Evolutionary conservation across 495 filamentous ascomycete species (phyloP), one percentile per base, ranked within the genome.

Genomic region (Penicillium paradoxum): DNA sequence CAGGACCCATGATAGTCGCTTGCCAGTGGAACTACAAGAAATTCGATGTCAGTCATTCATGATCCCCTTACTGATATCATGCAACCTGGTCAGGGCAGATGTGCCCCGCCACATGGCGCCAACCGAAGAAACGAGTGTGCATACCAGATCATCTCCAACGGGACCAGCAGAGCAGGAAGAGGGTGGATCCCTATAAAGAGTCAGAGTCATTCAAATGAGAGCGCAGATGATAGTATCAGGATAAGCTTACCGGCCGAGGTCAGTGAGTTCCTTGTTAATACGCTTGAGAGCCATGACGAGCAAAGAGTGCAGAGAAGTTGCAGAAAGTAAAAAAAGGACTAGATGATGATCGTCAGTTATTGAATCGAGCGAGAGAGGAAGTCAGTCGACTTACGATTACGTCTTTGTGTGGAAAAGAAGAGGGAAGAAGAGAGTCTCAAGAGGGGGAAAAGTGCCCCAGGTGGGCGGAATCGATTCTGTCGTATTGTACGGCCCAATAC

Each of bases 231-330:
- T 54, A 39, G 39, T 30, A 41, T 40, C 45, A 43, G 29, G 30
- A 55, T 32, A 58, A 51, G 49, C 83, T 71, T 96, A 98, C 92
- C 93, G 90, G 79, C 93, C 93, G 69, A 98, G 85, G 69, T 98
- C 93, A 77, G 90, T 89, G 77, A 98, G 88, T 83, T 98, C 93
- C 86, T 97, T 98, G 85, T 96, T 97, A 79, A 98, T 98, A 73
- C 93, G 83, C 89, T 98, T 98, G 69, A 98, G 86, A 77, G 93
- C 93, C 93, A 98, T 98, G 63, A 64, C 73, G 73, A 65, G 27
- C 30, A 40, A 49, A 47, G 39, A 39, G 21, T 43, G 42, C 25
- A 29, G 24, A 44, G 49, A 50, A 49, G 40, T 22, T 39, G 22
- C n/a, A 39, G 11, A 36, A 44, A 36, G 44, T 24, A 7, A 50